Evolutionary conservation across 1,284 basidiomycete genomes (phyloP), one percentile per base, ranked within the genome.

Genomic region (Cryptococcus deneoformans): DNA sequence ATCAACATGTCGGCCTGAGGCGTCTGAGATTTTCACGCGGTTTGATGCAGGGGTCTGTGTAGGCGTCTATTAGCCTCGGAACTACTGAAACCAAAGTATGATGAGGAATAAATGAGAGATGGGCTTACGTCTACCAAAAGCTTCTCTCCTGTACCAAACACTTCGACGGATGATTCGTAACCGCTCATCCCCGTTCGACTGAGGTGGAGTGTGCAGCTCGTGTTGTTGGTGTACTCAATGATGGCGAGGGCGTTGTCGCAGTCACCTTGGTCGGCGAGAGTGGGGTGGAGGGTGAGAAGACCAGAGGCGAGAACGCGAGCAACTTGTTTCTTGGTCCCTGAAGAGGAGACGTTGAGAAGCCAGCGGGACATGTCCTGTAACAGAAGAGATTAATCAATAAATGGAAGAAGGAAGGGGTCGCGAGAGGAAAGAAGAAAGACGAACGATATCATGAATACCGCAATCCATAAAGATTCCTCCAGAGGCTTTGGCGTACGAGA

Each of bases 401-500:
- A 44, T 20, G 14, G 8, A 20, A 44, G 43, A n/a, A 20, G 6
- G 14, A 16, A 44, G 9, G 3, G 5, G 5, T 29, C 5, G 29
- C 29, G 3, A 29, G 20, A 44, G 10, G 14, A 8, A 44, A 44
- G 3, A 20, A 8, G 6, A 20, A 44, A 42, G 40, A 20, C 43
- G 14, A 4, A 44, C 43, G 20, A 64, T 62, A 46, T 69, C 67
- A 54, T 69, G 66, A 16, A 69, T 61, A 4, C 57, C 66, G 39
- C 57, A 59, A 48, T 69, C 67, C 16, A 64, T 56, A 14, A 61
- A 59, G 55, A 69, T 67, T 1, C 63, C 64, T 3, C 67, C 67
- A 3, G 58, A 59, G n/a, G 54, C 50, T 37, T 49, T 43, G 34
- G 59, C 55, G 47, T 62, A 69, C 11, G 39, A 29, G n/a, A 65